Evolutionary conservation across 352 stramenopile species (phyloP), one percentile per base, ranked within the genome.

Genomic region (Pythium dissimile): DNA sequence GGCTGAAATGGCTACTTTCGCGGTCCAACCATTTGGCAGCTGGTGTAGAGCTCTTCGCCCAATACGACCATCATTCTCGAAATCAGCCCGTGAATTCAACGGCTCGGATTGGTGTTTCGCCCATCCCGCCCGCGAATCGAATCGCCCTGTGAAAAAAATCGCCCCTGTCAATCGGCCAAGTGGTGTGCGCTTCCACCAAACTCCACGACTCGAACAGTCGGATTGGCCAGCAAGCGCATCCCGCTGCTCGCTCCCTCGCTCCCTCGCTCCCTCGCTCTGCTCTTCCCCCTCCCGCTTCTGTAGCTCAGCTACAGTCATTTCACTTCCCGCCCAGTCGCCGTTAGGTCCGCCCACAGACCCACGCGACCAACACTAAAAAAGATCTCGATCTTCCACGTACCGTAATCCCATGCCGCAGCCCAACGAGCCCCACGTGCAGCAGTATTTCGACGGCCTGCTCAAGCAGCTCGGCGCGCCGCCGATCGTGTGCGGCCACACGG

Each of bases 401-500:
- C n/a, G n/a, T n/a, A n/a, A n/a, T n/a, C 37, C 32, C 26, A 67
- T 64, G 56, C 81, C 80, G 68, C 72, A 84, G 54, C 58, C 69
- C 18, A 81, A 76, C 52, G 59, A 64, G 11, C 67, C 71, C 11
- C 62, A 59, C 27, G 70, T 86, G 39, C 64, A 72, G 46, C 71
- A 75, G 38, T 89, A 86, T 72, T 89, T 89, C 58, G 60, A 84
- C 34, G 73, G 72, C 50, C 62, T 86, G 47, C 62, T 89, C 54
- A 69, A 67, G 42, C 68, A 82, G 20, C 65, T 89, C 23, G 67
- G 75, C 43, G 63, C 58, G 18, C 71, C 80, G 45, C 76, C 77
- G 6, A 84, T 90, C 50, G 49, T 48, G 35, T 90, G 80, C 58
- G 80, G 62, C 54, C 55, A 71, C 6, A 72, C 74, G 0, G 72